Percentiles rank a stretch among this genome's conserved stretches.
Conservation (phyloP, 2,329 filamentous ascomycete species). For the Apiospora saccharicola region DNA sequence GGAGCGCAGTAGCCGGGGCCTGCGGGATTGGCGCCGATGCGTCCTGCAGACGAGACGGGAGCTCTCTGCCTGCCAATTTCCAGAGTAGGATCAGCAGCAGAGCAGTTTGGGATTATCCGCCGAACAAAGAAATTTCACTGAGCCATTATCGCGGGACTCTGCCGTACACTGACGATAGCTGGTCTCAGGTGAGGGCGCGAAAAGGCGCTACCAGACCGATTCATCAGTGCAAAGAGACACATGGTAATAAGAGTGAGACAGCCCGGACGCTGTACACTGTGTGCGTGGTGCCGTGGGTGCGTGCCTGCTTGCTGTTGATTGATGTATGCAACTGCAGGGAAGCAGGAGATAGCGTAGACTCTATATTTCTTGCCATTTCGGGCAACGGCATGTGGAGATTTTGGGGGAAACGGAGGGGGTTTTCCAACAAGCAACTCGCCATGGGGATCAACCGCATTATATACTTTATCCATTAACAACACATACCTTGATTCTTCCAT, state of each 20-base stretch:
- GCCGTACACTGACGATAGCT: slow-evolving; percentile 10
- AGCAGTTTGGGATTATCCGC: neutral
- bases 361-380: slow-evolving; percentile 3
- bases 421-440: neutral
- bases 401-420: neutral
- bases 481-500: too few relatives aligned
- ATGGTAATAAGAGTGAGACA: slow-evolving; percentile 19
- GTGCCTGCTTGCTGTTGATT: slow-evolving; percentile 1
- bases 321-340: slow-evolving; percentile 5
- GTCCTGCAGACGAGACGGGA: neutral
- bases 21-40: slow-evolving; percentile 5
- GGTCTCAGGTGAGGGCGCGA: slow-evolving; percentile 14
- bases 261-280: slow-evolving; percentile 9
- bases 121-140: neutral
- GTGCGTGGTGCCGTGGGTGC: neutral
- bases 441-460: too few relatives aligned
- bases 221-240: slow-evolving; percentile 20
- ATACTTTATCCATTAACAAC: too few relatives aligned
- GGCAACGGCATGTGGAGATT: slow-evolving; percentile 12
- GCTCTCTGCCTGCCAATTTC: slow-evolving; percentile 10
- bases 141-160: neutral
- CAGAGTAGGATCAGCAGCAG: neutral
- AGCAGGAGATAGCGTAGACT: neutral
- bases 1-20: neutral
- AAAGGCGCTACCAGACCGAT: slow-evolving; percentile 15